Base-by-base conservation (phyloP, 2,329 filamentous ascomycete genomes). In the Aspergillus spinulosporus region DNA sequence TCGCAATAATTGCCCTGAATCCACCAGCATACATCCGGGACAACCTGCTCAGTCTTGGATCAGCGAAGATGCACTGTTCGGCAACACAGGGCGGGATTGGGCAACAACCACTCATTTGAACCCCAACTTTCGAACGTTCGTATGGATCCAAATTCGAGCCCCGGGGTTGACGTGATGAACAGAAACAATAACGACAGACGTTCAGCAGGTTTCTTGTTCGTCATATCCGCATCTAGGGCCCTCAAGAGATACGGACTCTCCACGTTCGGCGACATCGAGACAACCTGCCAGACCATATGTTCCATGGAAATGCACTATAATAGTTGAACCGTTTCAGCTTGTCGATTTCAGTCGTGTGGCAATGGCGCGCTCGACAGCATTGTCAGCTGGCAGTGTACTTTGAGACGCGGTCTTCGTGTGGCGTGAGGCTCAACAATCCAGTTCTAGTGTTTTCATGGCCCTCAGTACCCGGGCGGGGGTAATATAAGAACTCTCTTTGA, bases 151-250 rank as follows among this genome's bases (percentile, higher is more conserved):
- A 34, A 42, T 60, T 64, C 63, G 5, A 65, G 39, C 1, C 51
- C 49, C 0, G 64, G 64, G 6, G 63, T 61, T 12, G 49, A 43
- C 32, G 63, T 61, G 26, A 69, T 59, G 31, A 68, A 54, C 0
- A 56, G 60, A 12, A 66, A 59, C 4, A 66, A 26, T 66, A 66
- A 68, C 6, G 58, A 59, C 34, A 65, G 42, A 48, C 61, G 59
- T 9, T 57, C 54, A 3, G 66, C 59, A 2, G 58, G 50, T 0
- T 61, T 65, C 37, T 65, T 31, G 7, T 56, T 53, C n/a, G 59
- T 56, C 57, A 64, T 65, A 28, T 62, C 37, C 15, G 7, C 26
- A 29, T 36, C 26, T 32, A 26, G 48, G 8, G 15, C 31, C 9
- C 26, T 45, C 39, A 34, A 26, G 9, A 31, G 31, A 9, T 29